phyloP scores from a whole-genome alignment of 2,329 filamentous ascomycete genomes.

The Microsporum canis region DNA sequence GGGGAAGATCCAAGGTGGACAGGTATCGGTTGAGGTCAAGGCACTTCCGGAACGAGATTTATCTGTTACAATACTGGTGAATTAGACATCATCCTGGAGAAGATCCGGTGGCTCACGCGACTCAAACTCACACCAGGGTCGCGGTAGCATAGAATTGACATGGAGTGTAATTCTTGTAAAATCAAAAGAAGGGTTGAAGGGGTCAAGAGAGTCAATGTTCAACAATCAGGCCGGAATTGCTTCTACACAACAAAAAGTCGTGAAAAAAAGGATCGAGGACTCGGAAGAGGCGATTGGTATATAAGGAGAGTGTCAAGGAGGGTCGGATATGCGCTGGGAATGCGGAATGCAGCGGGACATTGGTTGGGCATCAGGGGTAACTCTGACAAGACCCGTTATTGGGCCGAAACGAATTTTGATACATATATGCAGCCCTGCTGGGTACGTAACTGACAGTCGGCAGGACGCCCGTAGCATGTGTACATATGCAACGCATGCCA shows the following conservation, averaged over 20 bases:
- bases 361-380: slow-evolving; percentile 4
- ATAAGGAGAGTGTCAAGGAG: background rate
- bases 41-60: slow-evolving; percentile 10
- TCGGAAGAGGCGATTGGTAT: background rate
- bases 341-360: slow-evolving; percentile 1
- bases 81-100: slow-evolving; percentile 14
- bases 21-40: slow-evolving; percentile 9
- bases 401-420: background rate
- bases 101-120: slow-evolving; percentile 9
- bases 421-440: background rate
- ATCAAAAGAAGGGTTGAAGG: background rate
- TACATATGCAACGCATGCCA: background rate
- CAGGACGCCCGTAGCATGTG: background rate
- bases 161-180: background rate
- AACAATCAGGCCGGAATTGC: background rate
- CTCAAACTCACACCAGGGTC: slow-evolving; percentile 11
- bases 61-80: slow-evolving; percentile 11
- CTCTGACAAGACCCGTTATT: background rate
- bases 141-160: slow-evolving; percentile 2
- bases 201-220: background rate
- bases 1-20: background rate
- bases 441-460: background rate
- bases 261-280: background rate
- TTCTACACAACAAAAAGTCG: background rate
- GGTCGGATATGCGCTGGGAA: background rate